A percentile compares a stretch with the other conserved stretches of the same genome.
Conservation (phyloP, 2,329 filamentous ascomycete species). For the Stemphylium vesicarium region DNA sequence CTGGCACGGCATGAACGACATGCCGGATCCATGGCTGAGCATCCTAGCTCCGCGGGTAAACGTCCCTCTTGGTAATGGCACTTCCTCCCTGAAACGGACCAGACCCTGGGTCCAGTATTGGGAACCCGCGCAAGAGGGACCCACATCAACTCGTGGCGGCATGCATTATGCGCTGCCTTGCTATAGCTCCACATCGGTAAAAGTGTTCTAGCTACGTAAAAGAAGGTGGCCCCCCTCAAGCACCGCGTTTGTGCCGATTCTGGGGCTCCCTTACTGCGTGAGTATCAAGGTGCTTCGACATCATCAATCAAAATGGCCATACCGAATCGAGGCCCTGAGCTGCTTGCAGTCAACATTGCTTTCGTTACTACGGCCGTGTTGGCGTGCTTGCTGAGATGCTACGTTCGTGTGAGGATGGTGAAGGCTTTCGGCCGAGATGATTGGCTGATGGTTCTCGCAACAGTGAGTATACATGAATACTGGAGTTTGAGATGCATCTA, state of each 20-base stretch:
- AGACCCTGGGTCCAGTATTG: constrained; percentile 19
- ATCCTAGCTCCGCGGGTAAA: constrained; percentile 18
- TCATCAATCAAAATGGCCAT: constrained; percentile 31
- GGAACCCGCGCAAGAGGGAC: constrained; percentile 21
- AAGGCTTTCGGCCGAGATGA: constrained; percentile 46
- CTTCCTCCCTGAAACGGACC: constrained; percentile 28
- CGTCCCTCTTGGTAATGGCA: constrained; percentile 16
- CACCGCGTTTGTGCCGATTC: background rate
- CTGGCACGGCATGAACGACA: constrained; percentile 15
- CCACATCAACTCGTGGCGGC: constrained; percentile 32
- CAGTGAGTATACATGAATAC: constrained; percentile 24
- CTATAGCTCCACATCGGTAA: constrained; percentile 20
- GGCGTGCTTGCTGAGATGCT: constrained; percentile 37
- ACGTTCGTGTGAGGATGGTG: constrained; percentile 42
- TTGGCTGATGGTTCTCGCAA: constrained; percentile 43
- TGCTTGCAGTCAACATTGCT: constrained; percentile 37
- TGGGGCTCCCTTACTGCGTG: constrained; percentile 12
- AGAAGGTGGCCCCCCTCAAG: constrained; percentile 13
- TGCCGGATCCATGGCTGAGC: constrained; percentile 1
- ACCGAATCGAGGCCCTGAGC: constrained; percentile 43
- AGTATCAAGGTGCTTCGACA: constrained; percentile 5
- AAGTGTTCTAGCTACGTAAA: constrained; percentile 21
- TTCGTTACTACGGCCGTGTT: constrained; percentile 35
- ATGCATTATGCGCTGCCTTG: constrained; percentile 14
- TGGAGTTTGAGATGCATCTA: background rate